Evolutionary conservation across 1,139 yeast species (phyloP).

Genomic region (Magnusiomyces tetraspermus): DNA sequence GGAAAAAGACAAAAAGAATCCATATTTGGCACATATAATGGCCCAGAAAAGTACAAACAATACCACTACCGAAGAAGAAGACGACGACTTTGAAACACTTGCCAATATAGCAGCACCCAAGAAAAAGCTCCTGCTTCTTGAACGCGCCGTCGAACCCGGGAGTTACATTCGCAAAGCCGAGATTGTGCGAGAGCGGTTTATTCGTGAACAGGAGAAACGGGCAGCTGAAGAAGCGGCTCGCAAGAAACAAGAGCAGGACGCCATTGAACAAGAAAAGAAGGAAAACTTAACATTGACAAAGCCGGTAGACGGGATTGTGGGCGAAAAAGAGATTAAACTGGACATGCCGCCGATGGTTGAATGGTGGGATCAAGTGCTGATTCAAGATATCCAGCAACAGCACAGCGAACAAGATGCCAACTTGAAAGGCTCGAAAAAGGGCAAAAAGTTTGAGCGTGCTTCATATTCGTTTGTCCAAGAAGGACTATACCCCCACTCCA

Average conservation of each 20-base stretch:
- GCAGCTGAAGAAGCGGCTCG: slow-evolving; percentile 2
- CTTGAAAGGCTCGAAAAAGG: neutral
- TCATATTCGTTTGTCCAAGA: slow-evolving; percentile 19
- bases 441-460: neutral
- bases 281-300: neutral
- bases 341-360: slow-evolving; percentile 52
- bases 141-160: slow-evolving; percentile 1
- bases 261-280: slow-evolving; percentile 9
- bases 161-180: slow-evolving; percentile 4
- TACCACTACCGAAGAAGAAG: neutral
- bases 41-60: neutral
- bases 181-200: neutral
- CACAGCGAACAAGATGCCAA: neutral
- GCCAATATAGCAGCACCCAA: neutral
- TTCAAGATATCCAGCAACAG: slow-evolving; percentile 10
- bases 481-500: slow-evolving; percentile 21
- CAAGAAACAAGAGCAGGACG: slow-evolving; percentile 10
- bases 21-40: neutral
- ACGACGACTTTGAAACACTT: neutral
- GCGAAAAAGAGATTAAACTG: slow-evolving; percentile 44
- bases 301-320: slow-evolving; percentile 40
- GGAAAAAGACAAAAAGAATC: neutral
- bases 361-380: slow-evolving; percentile 71
- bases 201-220: neutral
- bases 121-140: neutral